phyloP scores from a whole-genome alignment of 2,329 filamentous ascomycete genomes.

The Aspergillus sp. region DNA sequence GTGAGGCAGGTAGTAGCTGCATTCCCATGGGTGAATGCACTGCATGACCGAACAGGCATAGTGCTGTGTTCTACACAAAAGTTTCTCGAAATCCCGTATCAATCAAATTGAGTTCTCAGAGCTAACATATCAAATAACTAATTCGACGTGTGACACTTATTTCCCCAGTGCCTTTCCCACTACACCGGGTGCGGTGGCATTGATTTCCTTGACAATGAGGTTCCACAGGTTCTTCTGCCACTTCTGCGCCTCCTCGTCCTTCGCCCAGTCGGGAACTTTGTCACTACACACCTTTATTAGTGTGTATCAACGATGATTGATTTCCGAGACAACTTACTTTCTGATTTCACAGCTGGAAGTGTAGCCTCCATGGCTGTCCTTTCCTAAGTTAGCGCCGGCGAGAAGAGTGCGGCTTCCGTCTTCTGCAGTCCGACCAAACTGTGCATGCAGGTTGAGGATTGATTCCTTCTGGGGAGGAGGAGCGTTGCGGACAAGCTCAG shows the following conservation, averaged over 20 bases:
- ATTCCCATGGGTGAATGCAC: conserved; percentile 3
- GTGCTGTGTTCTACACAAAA: background rate
- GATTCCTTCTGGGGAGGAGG: background rate
- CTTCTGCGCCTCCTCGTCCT: conserved; percentile 3
- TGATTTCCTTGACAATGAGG: background rate
- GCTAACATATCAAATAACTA: background rate
- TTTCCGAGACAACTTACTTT: background rate
- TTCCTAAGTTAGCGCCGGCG: background rate
- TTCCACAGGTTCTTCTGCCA: conserved; percentile 2
- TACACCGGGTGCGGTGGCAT: background rate
- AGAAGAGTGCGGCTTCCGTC: conserved; percentile 6
- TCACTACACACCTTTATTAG: background rate
- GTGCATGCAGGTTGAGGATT: background rate
- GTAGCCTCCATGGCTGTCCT: conserved; percentile 1
- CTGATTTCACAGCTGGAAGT: background rate
- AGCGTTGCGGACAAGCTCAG: background rate
- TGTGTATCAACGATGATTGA: background rate
- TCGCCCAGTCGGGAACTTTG: background rate
- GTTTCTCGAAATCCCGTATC: background rate
- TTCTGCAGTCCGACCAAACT: conserved; percentile 1
- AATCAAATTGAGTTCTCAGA: background rate
- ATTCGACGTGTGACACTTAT: background rate
- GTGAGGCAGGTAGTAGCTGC: background rate
- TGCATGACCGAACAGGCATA: conserved; percentile 1
- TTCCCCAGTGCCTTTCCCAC: background rate